Conservation (phyloP, 2,329 filamentous ascomycete genomes). For the Gaeumannomyces tritici region DNA sequence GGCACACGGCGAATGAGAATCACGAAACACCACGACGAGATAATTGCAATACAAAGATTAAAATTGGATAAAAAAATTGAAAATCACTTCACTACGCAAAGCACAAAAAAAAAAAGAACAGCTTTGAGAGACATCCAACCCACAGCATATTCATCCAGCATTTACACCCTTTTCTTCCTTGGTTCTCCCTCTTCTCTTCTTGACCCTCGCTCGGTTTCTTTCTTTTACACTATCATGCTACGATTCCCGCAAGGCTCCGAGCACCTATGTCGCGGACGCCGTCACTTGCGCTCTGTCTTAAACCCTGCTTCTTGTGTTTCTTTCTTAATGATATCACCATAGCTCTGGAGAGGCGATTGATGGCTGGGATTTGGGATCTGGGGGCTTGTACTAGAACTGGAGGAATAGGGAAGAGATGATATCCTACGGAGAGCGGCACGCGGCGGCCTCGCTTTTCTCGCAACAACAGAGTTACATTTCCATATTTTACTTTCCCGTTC, state of each 20-base stretch:
- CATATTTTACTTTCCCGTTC: not conserved
- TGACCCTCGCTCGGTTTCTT: not conserved
- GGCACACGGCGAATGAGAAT: not conserved
- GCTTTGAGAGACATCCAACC: not conserved
- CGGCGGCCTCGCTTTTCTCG: not conserved
- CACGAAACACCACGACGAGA: not conserved
- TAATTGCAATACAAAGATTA: not conserved
- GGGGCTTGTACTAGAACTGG: not conserved
- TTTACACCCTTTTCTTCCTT: not conserved
- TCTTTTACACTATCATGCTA: not conserved
- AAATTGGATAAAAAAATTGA: not conserved
- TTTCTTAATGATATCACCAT: not conserved
- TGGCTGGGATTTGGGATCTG: not conserved
- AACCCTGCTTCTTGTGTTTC: slow-evolving; percentile 10
- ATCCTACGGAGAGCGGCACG: not conserved
- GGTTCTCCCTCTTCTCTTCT: not conserved
- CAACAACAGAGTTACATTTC: not conserved
- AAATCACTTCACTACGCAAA: too few relatives aligned
- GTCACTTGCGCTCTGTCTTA: slow-evolving; percentile 10
- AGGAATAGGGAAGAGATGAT: not conserved
- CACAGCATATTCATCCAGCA: not conserved
- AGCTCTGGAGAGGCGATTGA: not conserved
- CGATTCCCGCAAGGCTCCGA: not conserved
- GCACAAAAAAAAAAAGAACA: not conserved
- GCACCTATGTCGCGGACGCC: too few relatives aligned